Conservation (phyloP, 805 yeast species). For the Metschnikowia corniflorae region DNA sequence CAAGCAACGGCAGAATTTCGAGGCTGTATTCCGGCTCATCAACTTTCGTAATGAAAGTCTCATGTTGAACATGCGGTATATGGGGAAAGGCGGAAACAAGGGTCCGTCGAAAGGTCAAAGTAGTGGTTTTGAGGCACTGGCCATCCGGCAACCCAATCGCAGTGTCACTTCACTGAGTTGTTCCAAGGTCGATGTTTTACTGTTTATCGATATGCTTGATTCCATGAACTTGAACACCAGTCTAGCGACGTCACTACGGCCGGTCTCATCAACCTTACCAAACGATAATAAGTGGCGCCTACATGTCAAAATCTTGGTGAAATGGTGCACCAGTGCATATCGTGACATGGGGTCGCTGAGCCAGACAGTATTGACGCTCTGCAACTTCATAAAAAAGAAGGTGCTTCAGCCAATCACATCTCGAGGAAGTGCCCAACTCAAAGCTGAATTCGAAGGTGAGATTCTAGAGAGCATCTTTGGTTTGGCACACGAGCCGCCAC, state of each 20-base stretch:
- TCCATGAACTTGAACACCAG: slow-evolving; percentile 27
- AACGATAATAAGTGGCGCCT: slow-evolving; percentile 28
- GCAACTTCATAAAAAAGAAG: slow-evolving; percentile 43
- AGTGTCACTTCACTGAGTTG: slow-evolving; percentile 17
- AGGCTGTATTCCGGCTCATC: slow-evolving; percentile 55
- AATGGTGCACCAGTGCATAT: slow-evolving; percentile 40
- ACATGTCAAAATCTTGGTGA: slow-evolving; percentile 32
- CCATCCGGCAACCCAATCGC: not conserved
- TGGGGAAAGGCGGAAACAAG: slow-evolving; percentile 1
- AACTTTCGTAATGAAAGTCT: slow-evolving; percentile 69
- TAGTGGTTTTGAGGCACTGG: not conserved
- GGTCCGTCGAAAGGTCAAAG: not conserved
- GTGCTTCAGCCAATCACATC: slow-evolving; percentile 25
- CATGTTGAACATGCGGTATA: slow-evolving; percentile 46
- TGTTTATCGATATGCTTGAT: slow-evolving; percentile 37
- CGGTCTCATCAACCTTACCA: slow-evolving; percentile 11
- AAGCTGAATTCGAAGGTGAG: slow-evolving; percentile 44
- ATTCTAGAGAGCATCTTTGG: slow-evolving; percentile 38
- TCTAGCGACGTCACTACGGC: slow-evolving; percentile 27
- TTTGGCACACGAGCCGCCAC: slow-evolving; percentile 20
- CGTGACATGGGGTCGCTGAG: slow-evolving; percentile 30
- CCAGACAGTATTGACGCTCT: slow-evolving; percentile 35
- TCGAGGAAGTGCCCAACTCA: slow-evolving; percentile 23
- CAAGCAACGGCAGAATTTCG: slow-evolving; percentile 24
- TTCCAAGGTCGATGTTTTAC: slow-evolving; percentile 26